Evolutionary conservation across 2,329 filamentous ascomycete genomes (phyloP).

Genomic region (Aspergillus ochraceoroseus): DNA sequence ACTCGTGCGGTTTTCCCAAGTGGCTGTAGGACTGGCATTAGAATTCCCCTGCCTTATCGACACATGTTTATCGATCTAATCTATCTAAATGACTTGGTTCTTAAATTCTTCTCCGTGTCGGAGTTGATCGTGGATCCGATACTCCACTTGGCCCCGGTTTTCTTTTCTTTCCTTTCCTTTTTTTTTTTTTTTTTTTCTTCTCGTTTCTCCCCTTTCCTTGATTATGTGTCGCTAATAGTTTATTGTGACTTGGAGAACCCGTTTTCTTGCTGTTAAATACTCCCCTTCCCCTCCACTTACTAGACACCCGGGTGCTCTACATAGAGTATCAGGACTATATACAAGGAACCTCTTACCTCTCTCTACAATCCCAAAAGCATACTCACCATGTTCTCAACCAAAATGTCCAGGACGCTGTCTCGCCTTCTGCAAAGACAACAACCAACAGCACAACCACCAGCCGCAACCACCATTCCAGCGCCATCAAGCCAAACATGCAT

Average conservation of each 20-base stretch:
- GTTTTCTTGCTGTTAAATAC: too few relatives aligned
- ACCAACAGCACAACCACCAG: conserved; percentile 1
- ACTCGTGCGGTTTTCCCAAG: too few relatives aligned
- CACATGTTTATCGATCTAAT: too few relatives aligned
- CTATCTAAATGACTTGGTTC: background rate
- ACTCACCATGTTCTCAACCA: background rate
- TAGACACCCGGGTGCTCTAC: too few relatives aligned
- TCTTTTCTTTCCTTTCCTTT: conserved; percentile 2
- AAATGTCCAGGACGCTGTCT: conserved; percentile 11
- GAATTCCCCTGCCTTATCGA: too few relatives aligned
- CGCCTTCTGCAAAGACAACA: conserved; percentile 9
- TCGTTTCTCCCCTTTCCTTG: conserved; percentile 2
- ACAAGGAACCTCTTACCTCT: background rate
- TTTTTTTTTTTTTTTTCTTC: conserved; percentile 5
- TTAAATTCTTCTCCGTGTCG: background rate
- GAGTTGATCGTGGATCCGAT: conserved; percentile 3
- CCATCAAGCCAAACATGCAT: background rate
- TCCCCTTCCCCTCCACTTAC: too few relatives aligned
- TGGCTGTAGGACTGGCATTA: too few relatives aligned
- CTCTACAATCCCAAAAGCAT: conserved; percentile 3
- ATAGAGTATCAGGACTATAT: too few relatives aligned
- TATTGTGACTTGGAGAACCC: too few relatives aligned
- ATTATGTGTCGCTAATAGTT: background rate
- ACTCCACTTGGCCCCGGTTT: conserved; percentile 13
- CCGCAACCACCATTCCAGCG: background rate